Evolutionary conservation across 257 asterid species (phyloP).

Genomic region (Solanum peruvianum): DNA sequence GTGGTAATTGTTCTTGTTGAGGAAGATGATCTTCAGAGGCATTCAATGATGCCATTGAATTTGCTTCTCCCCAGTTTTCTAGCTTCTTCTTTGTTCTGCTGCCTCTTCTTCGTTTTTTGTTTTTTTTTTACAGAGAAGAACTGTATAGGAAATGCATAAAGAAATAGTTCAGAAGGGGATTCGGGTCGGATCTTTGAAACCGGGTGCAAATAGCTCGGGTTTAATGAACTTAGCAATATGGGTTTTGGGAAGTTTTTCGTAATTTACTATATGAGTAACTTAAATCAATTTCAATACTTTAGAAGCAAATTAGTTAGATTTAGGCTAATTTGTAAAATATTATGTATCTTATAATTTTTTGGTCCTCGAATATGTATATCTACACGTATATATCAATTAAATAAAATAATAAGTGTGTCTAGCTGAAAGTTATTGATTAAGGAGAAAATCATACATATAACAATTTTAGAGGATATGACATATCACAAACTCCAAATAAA

Average conservation of each 20-base stretch:
- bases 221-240: background rate
- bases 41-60: background rate
- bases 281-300: rapidly evolving
- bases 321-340: too few species aligned
- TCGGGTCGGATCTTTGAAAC: background rate
- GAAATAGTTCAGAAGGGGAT: background rate
- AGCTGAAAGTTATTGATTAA: background rate
- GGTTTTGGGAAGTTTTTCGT: background rate
- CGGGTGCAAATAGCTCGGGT: background rate
- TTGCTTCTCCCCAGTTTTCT: background rate
- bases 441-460: too few species aligned
- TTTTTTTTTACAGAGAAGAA: too few species aligned
- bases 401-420: background rate
- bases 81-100: background rate
- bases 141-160: background rate
- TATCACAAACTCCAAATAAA: too few species aligned
- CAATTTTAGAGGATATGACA: too few species aligned
- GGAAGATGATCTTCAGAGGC: background rate
- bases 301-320: background rate
- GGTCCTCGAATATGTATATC: background rate
- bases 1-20: background rate
- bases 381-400: background rate
- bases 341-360: too few species aligned
- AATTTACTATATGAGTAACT: background rate
- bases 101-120: background rate